These are phyloP conservation scores for Tolypocladium cylindrosporum DNA, from an alignment of 2,329 filamentous ascomycete species.

Conservation along the genomic window DNA sequence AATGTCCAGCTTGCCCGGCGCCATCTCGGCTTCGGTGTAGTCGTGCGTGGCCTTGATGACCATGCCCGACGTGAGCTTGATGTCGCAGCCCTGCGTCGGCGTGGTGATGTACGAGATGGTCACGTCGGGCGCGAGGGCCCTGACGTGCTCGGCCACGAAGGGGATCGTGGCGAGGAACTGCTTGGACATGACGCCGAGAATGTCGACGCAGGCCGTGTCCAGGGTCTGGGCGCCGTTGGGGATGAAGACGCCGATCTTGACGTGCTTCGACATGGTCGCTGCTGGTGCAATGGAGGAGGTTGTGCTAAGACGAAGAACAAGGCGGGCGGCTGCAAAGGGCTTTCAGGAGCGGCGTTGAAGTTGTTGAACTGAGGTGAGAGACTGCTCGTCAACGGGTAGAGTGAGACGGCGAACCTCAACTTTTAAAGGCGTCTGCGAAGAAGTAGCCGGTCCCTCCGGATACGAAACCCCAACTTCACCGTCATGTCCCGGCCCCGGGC, in stretches of 20 bases:
- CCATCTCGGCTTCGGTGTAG: conserved; percentile 33
- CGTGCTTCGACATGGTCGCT: conserved; percentile 6
- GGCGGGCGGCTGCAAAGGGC: not conserved
- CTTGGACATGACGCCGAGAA: conserved; percentile 34
- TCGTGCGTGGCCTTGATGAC: conserved; percentile 31
- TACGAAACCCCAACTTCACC: not conserved
- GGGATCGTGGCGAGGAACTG: conserved; percentile 28
- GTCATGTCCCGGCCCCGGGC: not conserved
- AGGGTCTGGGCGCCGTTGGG: conserved; percentile 36
- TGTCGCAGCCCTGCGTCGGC: conserved; percentile 20
- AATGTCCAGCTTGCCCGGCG: conserved; percentile 40
- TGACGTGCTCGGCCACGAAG: conserved; percentile 24
- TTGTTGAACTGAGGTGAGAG: not conserved
- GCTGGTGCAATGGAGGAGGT: not conserved
- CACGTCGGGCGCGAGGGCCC: conserved; percentile 30
- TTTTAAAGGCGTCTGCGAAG: not conserved
- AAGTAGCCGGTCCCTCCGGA: not conserved
- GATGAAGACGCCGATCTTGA: conserved; percentile 42
- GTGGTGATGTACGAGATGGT: conserved; percentile 36
- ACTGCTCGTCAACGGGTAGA: not conserved
- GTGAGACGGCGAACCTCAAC: not conserved
- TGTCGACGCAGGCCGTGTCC: conserved; percentile 39
- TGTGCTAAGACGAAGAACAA: not conserved
- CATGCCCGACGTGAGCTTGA: conserved; percentile 31
- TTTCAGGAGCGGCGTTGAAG: not conserved